These are phyloP conservation scores for Chlorella ohadii DNA, from an alignment of 139 green algal species.

Conservation along the genomic window DNA sequence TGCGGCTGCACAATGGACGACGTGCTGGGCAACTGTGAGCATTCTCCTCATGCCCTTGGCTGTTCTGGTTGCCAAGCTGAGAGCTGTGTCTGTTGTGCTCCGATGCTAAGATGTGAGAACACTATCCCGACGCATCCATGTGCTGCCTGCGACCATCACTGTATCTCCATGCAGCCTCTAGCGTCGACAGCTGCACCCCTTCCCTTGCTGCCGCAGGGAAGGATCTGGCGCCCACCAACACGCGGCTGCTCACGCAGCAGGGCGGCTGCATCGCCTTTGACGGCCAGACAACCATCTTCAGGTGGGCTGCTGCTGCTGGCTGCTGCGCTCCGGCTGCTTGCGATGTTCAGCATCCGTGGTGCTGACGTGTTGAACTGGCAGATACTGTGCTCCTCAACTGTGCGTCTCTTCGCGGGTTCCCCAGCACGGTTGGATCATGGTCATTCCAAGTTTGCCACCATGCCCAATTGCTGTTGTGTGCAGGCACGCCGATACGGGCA, in stretches of 20 bases:
- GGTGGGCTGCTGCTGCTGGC: constrained; percentile 33
- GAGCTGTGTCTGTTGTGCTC: too few species aligned
- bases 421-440: too few species aligned
- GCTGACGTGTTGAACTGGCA: too few species aligned
- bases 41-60: neutral
- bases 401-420: too few species aligned
- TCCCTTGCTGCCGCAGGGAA: constrained; percentile 58
- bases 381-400: too few species aligned
- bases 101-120: too few species aligned
- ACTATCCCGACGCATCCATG: too few species aligned
- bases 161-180: too few species aligned
- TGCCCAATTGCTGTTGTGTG: constrained; percentile 16
- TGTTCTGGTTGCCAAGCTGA: neutral
- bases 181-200: too few species aligned
- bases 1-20: constrained; percentile 83
- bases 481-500: constrained; percentile 63
- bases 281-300: constrained; percentile 26
- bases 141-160: too few species aligned
- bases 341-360: too few species aligned
- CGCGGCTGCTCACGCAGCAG: constrained; percentile 76
- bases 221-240: constrained; percentile 65
- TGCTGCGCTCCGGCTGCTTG: too few species aligned
- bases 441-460: neutral
- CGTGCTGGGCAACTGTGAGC: constrained; percentile 76
- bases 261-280: constrained; percentile 76